A percentile compares a stretch with the other conserved stretches of the same genome.
phyloP scores from a whole-genome alignment of 2,329 filamentous ascomycete genomes.

The Aaosphaeria pasadenensis region DNA sequence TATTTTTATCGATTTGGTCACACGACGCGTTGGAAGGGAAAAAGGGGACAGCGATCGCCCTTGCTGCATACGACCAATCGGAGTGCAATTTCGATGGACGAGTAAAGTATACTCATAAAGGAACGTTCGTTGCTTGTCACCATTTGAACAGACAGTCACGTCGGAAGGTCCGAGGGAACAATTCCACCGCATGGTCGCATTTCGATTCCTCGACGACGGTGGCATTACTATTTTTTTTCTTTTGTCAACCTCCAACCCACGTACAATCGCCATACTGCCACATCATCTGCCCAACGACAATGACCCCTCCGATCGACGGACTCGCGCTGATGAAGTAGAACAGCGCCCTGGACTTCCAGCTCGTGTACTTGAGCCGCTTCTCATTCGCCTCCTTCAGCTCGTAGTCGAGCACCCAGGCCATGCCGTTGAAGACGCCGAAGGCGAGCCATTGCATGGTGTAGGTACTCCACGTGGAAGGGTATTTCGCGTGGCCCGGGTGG shows the following conservation, averaged over 20 bases:
- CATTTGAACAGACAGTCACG: too few species aligned
- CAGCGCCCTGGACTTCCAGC: neutral
- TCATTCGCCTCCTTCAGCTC: conserved; percentile 11
- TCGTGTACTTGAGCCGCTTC: neutral
- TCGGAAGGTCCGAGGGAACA: too few species aligned
- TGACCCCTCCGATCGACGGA: neutral
- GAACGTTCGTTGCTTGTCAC: too few species aligned
- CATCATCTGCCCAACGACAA: neutral
- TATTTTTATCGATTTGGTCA: too few species aligned
- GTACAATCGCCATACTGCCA: neutral
- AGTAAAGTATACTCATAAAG: too few species aligned
- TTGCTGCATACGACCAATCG: too few species aligned
- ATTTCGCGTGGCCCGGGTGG: conserved; percentile 5
- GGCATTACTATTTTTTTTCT: neutral
- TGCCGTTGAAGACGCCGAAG: conserved; percentile 7
- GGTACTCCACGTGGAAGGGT: conserved; percentile 13
- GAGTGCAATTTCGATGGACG: too few species aligned
- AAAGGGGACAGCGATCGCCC: too few species aligned
- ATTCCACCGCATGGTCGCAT: too few species aligned
- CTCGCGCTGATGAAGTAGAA: neutral
- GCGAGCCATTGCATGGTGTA: conserved; percentile 22
- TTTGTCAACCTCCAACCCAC: neutral
- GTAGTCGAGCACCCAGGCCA: conserved; percentile 11
- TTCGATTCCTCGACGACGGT: too few species aligned
- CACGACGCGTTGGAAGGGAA: too few species aligned